Evolutionary conservation across 129 eudicot species (phyloP).

Genomic region (Flaveria sonorensis): DNA sequence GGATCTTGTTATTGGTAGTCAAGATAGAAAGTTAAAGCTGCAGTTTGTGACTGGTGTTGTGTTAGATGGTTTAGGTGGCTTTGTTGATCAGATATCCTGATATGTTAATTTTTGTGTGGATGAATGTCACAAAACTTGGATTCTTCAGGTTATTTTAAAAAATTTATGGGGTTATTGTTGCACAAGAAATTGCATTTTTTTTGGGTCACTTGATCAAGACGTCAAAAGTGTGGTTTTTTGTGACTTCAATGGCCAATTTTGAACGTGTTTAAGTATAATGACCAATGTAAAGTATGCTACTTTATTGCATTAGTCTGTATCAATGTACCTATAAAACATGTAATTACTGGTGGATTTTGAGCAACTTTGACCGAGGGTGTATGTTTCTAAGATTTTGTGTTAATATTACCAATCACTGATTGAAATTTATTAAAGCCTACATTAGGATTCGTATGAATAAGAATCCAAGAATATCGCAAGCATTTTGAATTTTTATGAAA

Average conservation of each 20-base stretch:
- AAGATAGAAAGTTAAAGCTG: conserved; percentile 16
- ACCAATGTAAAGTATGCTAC: neutral
- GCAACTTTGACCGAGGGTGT: neutral
- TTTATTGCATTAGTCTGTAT: no score
- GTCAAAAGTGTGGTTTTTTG: no score
- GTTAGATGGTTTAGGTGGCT: conserved; percentile 11
- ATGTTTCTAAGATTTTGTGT: neutral
- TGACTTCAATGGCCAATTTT: neutral
- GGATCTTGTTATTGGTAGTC: conserved; percentile 16
- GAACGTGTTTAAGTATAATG: neutral
- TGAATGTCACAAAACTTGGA: neutral
- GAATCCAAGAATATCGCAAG: neutral
- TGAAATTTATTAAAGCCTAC: neutral
- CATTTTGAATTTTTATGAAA: neutral
- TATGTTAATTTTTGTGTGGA: neutral
- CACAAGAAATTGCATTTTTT: no score
- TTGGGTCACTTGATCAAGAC: no score
- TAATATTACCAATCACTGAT: neutral
- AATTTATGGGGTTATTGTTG: no score
- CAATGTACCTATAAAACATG: neutral
- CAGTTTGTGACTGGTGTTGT: conserved; percentile 16
- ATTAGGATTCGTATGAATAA: neutral
- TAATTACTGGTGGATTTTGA: neutral
- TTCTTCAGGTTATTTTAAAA: neutral
- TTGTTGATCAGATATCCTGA: neutral